Evolutionary conservation across 441 rosid species (phyloP).

Genomic region (Pelargonium citronellum): DNA sequence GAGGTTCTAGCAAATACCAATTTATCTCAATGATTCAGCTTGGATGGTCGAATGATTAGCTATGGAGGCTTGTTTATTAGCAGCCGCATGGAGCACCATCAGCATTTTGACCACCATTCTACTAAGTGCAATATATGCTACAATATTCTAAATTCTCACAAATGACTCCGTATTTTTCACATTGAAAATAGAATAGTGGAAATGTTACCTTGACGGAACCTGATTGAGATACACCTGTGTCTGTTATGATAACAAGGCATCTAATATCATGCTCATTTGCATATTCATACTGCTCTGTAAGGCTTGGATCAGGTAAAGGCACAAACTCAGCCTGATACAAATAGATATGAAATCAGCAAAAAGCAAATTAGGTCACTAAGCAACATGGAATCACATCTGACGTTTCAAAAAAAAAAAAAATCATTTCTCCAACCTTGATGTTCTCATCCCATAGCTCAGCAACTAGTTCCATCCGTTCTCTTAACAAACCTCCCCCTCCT

Average conservation of each 20-base stretch:
- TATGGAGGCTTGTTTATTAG: neutral
- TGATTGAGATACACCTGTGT: conserved; percentile 62
- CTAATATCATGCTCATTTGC: conserved; percentile 88
- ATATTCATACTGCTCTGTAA: conserved; percentile 92
- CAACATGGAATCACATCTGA: conserved; percentile 7
- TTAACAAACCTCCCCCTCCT: conserved; percentile 94
- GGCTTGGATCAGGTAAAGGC: conserved; percentile 84
- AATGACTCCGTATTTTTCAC: too few species aligned
- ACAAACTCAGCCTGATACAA: conserved; percentile 75
- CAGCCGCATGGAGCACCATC: too few species aligned
- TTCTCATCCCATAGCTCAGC: conserved; percentile 82
- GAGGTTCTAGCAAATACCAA: neutral
- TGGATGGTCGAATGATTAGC: too few species aligned
- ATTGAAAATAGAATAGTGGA: neutral
- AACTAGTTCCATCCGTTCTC: conserved; percentile 86
- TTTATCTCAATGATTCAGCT: too few species aligned
- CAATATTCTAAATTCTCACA: too few species aligned
- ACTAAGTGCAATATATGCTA: too few species aligned
- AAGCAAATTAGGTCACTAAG: conserved; percentile 13
- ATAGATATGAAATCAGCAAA: conserved; percentile 23
- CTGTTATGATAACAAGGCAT: conserved; percentile 77
- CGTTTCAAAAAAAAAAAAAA: neutral
- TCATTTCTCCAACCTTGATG: conserved; percentile 53
- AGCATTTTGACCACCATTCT: too few species aligned
- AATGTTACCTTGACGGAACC: conserved; percentile 63